Percentiles rank a stretch among this genome's conserved stretches.
Evolutionary conservation across 129 eudicot species (phyloP).

Genomic region (Centrapalus pauciflorus): DNA sequence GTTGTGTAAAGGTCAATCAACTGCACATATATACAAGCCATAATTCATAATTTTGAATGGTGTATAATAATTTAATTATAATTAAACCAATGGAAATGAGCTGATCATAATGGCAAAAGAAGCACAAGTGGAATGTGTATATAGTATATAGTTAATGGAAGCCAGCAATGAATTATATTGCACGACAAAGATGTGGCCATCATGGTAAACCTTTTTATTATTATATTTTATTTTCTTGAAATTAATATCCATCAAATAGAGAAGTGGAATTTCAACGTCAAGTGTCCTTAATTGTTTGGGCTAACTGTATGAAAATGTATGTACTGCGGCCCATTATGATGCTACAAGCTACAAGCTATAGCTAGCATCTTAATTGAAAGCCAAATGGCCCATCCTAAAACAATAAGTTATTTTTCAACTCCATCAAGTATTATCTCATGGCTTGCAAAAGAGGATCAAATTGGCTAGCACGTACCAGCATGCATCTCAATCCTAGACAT

Average conservation of each 20-base stretch:
- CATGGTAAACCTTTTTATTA: not conserved
- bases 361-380: too few species aligned
- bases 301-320: too few species aligned
- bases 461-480: too few species aligned
- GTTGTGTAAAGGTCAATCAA: conserved; percentile 11
- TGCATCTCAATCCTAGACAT: too few species aligned
- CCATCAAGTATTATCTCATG: too few species aligned
- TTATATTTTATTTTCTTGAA: too few species aligned
- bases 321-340: too few species aligned
- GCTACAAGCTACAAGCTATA: too few species aligned
- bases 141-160: not conserved
- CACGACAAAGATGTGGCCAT: not conserved
- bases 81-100: not conserved
- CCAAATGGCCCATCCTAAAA: too few species aligned
- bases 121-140: not conserved
- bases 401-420: too few species aligned
- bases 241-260: not conserved
- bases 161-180: not conserved
- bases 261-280: not conserved
- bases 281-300: not conserved
- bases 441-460: too few species aligned
- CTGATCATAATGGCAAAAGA: not conserved
- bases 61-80: conserved; percentile 3
- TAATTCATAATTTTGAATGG: not conserved
- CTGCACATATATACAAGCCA: not conserved